A percentile compares a stretch with the other conserved stretches of the same genome.
phyloP scores from a whole-genome alignment of 352 stramenopile species.

The Phytophthora agathidicida region DNA sequence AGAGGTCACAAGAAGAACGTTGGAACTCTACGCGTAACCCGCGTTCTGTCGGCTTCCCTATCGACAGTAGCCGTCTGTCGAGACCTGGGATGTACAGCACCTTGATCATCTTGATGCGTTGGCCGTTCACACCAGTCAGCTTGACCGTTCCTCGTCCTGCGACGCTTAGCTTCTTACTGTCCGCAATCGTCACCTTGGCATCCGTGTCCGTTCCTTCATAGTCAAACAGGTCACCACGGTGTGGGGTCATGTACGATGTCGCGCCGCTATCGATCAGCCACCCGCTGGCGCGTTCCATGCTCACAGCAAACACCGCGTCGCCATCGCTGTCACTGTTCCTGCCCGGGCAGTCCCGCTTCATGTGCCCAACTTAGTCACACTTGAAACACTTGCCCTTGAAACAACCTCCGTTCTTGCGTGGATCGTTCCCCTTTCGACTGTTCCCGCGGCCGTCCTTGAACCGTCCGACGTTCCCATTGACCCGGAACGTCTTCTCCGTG shows the following conservation, averaged over 20 bases:
- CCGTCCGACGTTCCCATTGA: not conserved
- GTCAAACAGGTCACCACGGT: slow-evolving; percentile 3
- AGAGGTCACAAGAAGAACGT: slow-evolving; percentile 8
- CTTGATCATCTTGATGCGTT: slow-evolving; percentile 8
- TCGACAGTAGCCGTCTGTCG: slow-evolving; percentile 23
- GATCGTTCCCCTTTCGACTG: slow-evolving; percentile 4
- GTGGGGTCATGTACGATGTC: slow-evolving; percentile 23
- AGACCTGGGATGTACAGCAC: slow-evolving; percentile 27
- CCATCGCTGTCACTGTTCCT: not conserved
- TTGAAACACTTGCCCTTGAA: slow-evolving; percentile 26
- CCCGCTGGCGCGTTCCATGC: not conserved
- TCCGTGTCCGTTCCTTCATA: not conserved
- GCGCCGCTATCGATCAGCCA: slow-evolving; percentile 23
- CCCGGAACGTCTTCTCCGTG: not conserved
- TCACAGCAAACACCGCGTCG: slow-evolving; percentile 2
- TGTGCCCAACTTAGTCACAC: slow-evolving; percentile 10
- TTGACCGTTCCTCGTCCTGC: slow-evolving; percentile 10
- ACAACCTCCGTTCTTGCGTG: slow-evolving; percentile 1
- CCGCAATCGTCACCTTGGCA: slow-evolving; percentile 29
- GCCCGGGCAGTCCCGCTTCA: slow-evolving; percentile 10
- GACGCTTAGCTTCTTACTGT: slow-evolving; percentile 14
- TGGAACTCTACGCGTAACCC: slow-evolving; percentile 19
- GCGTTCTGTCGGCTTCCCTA: slow-evolving; percentile 19
- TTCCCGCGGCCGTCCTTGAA: slow-evolving; percentile 4
- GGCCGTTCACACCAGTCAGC: slow-evolving; percentile 1